phyloP scores from a whole-genome alignment of 768 basidiomycete genomes.

The Tylopilus balloui region DNA sequence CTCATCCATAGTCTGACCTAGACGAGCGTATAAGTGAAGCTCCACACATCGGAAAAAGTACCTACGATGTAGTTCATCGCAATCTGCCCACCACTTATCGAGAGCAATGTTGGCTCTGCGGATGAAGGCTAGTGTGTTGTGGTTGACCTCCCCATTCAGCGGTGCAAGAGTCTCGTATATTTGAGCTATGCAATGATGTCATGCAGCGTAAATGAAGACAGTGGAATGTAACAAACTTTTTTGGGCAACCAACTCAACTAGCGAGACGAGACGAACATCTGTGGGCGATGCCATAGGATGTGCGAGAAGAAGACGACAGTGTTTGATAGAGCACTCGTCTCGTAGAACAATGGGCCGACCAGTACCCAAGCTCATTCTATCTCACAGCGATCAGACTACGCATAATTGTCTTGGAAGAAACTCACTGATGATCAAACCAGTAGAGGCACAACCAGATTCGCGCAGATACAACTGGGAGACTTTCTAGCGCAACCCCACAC shows the following conservation, averaged over 20 bases:
- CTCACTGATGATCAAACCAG: slow-evolving; percentile 94
- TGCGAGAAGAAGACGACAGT: slow-evolving; percentile 74
- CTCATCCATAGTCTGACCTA: slow-evolving; percentile 79
- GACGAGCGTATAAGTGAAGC: slow-evolving; percentile 5
- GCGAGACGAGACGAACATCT: slow-evolving; percentile 81
- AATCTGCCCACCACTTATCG: slow-evolving; percentile 89
- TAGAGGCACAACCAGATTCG: slow-evolving; percentile 93
- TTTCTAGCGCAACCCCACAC: slow-evolving; percentile 2
- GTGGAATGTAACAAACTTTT: slow-evolving; percentile 58
- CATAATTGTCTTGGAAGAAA: slow-evolving; percentile 8
- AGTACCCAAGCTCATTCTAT: slow-evolving; percentile 85
- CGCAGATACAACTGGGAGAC: slow-evolving; percentile 73
- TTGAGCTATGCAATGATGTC: slow-evolving; percentile 54
- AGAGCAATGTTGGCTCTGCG: slow-evolving; percentile 81
- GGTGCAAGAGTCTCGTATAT: slow-evolving; percentile 89
- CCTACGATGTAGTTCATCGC: slow-evolving; percentile 77
- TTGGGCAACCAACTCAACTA: slow-evolving; percentile 86
- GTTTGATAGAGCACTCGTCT: slow-evolving; percentile 82
- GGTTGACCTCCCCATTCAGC: slow-evolving; percentile 80
- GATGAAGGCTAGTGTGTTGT: slow-evolving; percentile 81
- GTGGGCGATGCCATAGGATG: slow-evolving; percentile 89
- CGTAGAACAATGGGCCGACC: slow-evolving; percentile 87
- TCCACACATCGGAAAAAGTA: not conserved
- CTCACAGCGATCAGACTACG: slow-evolving; percentile 11
- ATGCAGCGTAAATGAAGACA: slow-evolving; percentile 1